Evolutionary conservation across 257 asterid genomes (phyloP).

Genomic region (Nicotiana tabacum): DNA sequence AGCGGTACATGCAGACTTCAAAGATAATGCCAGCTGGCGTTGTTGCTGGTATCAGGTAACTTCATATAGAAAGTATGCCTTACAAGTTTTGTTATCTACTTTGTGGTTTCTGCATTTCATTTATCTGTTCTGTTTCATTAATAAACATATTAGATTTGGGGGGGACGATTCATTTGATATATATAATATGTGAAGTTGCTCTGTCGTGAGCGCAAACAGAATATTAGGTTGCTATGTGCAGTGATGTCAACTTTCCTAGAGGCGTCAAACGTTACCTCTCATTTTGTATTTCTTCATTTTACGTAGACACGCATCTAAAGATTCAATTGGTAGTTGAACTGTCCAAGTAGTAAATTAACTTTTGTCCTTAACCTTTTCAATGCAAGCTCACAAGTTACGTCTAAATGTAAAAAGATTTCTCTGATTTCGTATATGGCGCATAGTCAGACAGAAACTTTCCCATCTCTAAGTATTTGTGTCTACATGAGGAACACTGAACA

Average conservation of each 20-base stretch:
- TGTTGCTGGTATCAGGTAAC: slow-evolving; percentile 90
- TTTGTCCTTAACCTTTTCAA: not conserved
- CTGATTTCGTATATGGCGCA: not conserved
- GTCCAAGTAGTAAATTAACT: not conserved
- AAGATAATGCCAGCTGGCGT: slow-evolving; percentile 97
- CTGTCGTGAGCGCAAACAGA: not conserved
- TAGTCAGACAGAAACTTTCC: not conserved
- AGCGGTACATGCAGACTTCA: slow-evolving; percentile 67
- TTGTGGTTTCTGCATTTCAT: not conserved
- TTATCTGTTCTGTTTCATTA: not conserved
- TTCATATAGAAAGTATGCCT: not conserved
- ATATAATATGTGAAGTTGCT: not conserved
- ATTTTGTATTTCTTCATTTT: not conserved
- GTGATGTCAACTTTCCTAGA: not conserved
- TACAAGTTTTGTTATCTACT: not conserved
- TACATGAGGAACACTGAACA: not conserved
- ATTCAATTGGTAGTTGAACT: not conserved
- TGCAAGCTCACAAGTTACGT: not conserved
- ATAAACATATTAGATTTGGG: not conserved
- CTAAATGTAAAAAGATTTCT: not conserved
- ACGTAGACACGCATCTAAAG: not conserved
- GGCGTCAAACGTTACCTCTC: not conserved
- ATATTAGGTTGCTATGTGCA: not conserved
- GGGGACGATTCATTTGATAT: not conserved
- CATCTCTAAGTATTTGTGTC: too few species aligned